Evolutionary conservation across 2,329 filamentous ascomycete genomes (phyloP), one percentile per base, ranked within the genome.

Genomic region (Colletotrichum tropicale): DNA sequence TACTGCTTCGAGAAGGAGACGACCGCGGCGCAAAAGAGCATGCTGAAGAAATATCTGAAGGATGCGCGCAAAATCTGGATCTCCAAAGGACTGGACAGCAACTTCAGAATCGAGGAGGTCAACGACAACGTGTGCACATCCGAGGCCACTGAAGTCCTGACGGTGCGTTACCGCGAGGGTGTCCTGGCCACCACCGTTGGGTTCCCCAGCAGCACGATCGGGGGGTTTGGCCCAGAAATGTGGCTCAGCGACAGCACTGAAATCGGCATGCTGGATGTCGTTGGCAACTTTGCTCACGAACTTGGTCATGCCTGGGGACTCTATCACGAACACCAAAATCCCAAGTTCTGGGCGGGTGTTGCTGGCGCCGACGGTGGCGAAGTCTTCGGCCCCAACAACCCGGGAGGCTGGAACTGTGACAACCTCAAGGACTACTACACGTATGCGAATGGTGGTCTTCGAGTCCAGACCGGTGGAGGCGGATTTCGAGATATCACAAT

Each of bases 301-400:
- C 21, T 82, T 4, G 81, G 81, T 64, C 80, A 82, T 65, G 78
- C 76, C 55, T 81, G 80, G 79, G 81, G 81, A 24, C 77, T 81
- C 8, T 66, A 62, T 61, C 81, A 81, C 71, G 80, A 81, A 70
- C 81, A 82, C 71, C 80, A 81, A 70, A 80, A 80, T 71, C 78
- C 77, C 15, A 30, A 67, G 36, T 81, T 74, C 64, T 82, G 81
- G 81, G 13, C 21, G n/a, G 21, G 21, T 28, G 34, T 28, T 58
- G 21, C 26, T 28, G 26, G 55, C 55, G 21, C 55, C 26, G 21
- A 58, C 24, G 15, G 3, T 58, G 55, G 26, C 55, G 26, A 58
- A 28, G 55, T 58, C 21, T 58, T 58, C 24, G 55, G 55, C 55
- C 43, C 43, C 8, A 21, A 52, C n/a, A 52, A 52, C n/a, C 43